phyloP scores from a whole-genome alignment of 2,329 filamentous ascomycete species.

The Tolypocladium inflatum region DNA sequence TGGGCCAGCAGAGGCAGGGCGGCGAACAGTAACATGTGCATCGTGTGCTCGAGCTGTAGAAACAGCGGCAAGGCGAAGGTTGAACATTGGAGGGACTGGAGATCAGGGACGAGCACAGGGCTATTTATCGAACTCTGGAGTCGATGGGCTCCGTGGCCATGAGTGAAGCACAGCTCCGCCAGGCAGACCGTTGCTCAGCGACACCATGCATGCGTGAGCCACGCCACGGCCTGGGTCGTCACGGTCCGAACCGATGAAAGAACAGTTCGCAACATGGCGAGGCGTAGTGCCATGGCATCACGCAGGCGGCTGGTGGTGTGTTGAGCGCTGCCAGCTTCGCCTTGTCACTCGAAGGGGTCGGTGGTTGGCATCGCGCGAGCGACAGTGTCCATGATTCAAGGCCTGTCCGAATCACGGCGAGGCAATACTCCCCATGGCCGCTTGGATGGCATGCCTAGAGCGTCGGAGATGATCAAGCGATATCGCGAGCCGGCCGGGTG shows the following conservation, averaged over 20 bases:
- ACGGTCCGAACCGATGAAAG: not conserved
- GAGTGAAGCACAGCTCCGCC: not conserved
- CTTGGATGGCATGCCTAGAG: not conserved
- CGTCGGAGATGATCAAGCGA: not conserved
- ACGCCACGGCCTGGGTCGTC: not conserved
- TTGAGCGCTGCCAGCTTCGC: too few relatives aligned
- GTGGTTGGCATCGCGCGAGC: not conserved
- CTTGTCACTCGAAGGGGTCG: not conserved
- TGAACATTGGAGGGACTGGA: not conserved
- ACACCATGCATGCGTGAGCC: not conserved
- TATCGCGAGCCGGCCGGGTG: not conserved
- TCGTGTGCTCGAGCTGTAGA: slow-evolving; percentile 1
- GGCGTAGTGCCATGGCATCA: not conserved
- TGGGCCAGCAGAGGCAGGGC: slow-evolving; percentile 16
- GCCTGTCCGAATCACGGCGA: not conserved
- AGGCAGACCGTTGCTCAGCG: not conserved
- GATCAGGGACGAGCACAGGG: not conserved
- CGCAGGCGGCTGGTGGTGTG: not conserved
- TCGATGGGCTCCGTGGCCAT: not conserved
- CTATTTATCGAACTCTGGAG: not conserved
- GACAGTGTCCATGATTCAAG: not conserved
- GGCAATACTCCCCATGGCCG: not conserved
- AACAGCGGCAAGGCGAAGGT: not conserved
- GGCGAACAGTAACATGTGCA: slow-evolving; percentile 13
- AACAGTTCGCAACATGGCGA: not conserved